phyloP scores from a whole-genome alignment of 1,284 basidiomycete species.

The Phlebopus sp. region DNA sequence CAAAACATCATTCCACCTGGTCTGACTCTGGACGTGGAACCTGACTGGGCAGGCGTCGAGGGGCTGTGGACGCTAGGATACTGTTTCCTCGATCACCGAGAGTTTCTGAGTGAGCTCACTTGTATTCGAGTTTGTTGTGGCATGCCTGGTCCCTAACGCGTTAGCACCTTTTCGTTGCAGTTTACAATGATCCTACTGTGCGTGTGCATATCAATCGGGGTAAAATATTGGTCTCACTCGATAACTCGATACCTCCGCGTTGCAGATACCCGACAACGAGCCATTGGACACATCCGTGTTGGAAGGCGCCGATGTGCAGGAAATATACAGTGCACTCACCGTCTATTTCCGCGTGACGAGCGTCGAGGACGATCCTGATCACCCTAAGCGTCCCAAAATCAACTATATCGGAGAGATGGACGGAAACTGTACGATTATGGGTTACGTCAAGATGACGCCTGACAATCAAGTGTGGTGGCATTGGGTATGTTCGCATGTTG shows the following conservation, averaged over 20 bases:
- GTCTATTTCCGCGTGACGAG: slow-evolving; percentile 45
- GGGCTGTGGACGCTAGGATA: slow-evolving; percentile 62
- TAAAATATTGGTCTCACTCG: slow-evolving; percentile 3
- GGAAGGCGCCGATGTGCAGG: slow-evolving; percentile 38
- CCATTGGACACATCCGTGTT: slow-evolving; percentile 47
- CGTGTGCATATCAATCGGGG: slow-evolving; percentile 12
- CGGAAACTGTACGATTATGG: slow-evolving; percentile 44
- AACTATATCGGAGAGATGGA: slow-evolving; percentile 51
- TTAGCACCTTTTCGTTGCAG: slow-evolving; percentile 29
- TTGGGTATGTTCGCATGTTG: slow-evolving; percentile 46
- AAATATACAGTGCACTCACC: slow-evolving; percentile 48
- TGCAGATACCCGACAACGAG: slow-evolving; percentile 28
- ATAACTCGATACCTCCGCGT: background rate
- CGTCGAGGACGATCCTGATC: slow-evolving; percentile 41
- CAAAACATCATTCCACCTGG: slow-evolving; percentile 46
- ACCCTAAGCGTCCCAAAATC: slow-evolving; percentile 53
- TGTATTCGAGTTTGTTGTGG: background rate
- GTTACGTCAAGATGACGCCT: slow-evolving; percentile 53
- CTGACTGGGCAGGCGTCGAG: slow-evolving; percentile 64
- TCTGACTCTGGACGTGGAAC: slow-evolving; percentile 34
- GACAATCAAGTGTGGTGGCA: slow-evolving; percentile 61
- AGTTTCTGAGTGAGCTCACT: slow-evolving; percentile 43
- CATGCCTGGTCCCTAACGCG: slow-evolving; percentile 10
- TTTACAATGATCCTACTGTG: slow-evolving; percentile 48
- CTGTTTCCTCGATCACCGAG: slow-evolving; percentile 66